Conservation (phyloP, 2,329 filamentous ascomycete genomes). For the Dactylella cylindrospora region DNA sequence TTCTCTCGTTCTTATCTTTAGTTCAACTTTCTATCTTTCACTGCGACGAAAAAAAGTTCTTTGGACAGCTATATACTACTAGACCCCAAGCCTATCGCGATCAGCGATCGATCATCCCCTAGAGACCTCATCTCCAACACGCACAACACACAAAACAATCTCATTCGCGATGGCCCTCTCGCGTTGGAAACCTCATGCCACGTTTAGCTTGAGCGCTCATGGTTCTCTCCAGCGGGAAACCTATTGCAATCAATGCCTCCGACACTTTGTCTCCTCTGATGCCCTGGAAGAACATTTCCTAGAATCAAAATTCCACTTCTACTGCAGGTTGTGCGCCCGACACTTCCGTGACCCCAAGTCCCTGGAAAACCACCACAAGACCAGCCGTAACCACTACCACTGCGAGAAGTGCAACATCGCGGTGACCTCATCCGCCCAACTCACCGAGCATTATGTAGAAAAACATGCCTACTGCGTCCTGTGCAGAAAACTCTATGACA, state of each 20-base stretch:
- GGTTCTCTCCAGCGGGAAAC: conserved; percentile 38
- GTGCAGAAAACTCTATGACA: conserved; percentile 29
- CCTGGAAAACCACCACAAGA: conserved; percentile 41
- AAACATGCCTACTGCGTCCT: conserved; percentile 37
- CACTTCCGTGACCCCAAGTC: conserved; percentile 35
- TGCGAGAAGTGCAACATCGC: conserved; percentile 37
- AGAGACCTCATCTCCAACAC: conserved; percentile 5
- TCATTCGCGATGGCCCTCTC: conserved; percentile 18
- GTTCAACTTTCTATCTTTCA: no score
- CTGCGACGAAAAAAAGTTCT: no score
- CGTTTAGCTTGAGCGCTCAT: conserved; percentile 34
- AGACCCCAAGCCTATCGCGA: no score
- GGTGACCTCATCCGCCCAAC: conserved; percentile 20
- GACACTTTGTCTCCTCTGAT: conserved; percentile 33
- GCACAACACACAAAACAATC: no score
- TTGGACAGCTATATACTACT: no score
- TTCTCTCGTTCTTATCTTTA: no score
- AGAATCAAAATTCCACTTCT: conserved; percentile 40
- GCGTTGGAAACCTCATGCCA: conserved; percentile 41
- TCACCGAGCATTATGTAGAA: conserved; percentile 37
- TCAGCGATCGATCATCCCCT: no score
- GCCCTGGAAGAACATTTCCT: conserved; percentile 39
- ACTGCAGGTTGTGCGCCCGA: conserved; percentile 34
- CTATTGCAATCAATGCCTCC: conserved; percentile 31
- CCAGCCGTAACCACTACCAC: conserved; percentile 29